phyloP scores from a whole-genome alignment of 495 filamentous ascomycete species.

The Lasiosphaeria miniovina region DNA sequence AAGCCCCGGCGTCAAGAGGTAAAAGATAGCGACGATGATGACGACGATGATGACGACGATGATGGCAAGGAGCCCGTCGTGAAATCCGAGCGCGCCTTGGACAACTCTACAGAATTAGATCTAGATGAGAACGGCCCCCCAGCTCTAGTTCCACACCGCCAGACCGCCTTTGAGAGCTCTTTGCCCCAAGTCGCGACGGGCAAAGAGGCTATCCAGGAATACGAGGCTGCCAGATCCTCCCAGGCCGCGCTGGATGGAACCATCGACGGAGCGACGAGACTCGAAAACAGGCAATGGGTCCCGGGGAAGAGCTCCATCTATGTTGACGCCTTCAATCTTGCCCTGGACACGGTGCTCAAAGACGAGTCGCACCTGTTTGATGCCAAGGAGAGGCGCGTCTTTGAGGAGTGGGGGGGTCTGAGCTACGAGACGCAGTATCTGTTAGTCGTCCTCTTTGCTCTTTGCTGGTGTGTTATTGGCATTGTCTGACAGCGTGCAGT shows the following conservation, averaged over 20 bases:
- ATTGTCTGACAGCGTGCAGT: constrained; percentile 21
- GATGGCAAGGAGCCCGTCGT: not conserved
- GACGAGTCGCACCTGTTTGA: constrained; percentile 89
- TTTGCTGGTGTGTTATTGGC: not conserved
- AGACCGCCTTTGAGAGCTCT: constrained; percentile 75
- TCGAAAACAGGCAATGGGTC: constrained; percentile 44
- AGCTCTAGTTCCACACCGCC: constrained; percentile 12
- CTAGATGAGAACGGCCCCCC: not conserved
- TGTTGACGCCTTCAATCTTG: constrained; percentile 94
- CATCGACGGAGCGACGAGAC: constrained; percentile 33
- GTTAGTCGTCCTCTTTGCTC: constrained; percentile 48
- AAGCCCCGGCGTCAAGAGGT: constrained; percentile 30
- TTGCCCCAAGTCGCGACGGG: constrained; percentile 66
- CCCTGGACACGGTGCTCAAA: constrained; percentile 82
- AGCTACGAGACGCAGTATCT: constrained; percentile 88
- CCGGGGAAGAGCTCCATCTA: constrained; percentile 78
- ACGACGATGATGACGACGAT: constrained; percentile 7
- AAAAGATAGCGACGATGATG: constrained; percentile 26
- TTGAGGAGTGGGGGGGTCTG: constrained; percentile 69
- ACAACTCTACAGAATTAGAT: not conserved
- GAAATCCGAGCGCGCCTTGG: not conserved
- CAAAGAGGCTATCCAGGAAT: constrained; percentile 73
- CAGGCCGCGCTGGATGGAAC: constrained; percentile 30
- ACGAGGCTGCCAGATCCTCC: constrained; percentile 56
- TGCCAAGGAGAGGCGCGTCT: constrained; percentile 72